phyloP scores from a whole-genome alignment of 352 stramenopile genomes.

The Saprolegnia parasitica region DNA sequence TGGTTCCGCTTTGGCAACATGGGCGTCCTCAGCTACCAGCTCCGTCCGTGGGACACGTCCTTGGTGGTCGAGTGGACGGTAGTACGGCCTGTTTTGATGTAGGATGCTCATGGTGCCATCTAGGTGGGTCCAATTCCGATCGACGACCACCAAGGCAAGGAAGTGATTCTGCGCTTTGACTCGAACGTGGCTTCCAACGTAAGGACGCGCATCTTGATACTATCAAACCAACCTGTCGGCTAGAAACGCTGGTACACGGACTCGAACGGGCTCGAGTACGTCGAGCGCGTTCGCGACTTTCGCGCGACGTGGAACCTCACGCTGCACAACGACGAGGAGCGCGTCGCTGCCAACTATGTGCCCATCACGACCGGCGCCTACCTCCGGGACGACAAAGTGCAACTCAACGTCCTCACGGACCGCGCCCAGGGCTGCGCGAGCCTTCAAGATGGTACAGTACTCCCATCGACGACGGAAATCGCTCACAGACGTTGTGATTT shows the following conservation, averaged over 20 bases:
- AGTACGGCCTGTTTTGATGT: constrained; percentile 23
- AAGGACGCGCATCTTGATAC: neutral
- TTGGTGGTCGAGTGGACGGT: constrained; percentile 95
- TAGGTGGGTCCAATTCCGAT: constrained; percentile 60
- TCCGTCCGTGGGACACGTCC: constrained; percentile 80
- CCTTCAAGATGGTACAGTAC: constrained; percentile 63
- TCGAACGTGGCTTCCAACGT: constrained; percentile 43
- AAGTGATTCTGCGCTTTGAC: constrained; percentile 92
- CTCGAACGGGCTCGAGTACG: constrained; percentile 94
- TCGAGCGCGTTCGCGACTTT: constrained; percentile 84
- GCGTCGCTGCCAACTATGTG: constrained; percentile 96
- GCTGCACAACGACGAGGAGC: constrained; percentile 86
- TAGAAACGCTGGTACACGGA: constrained; percentile 85
- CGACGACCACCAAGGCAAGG: constrained; percentile 87
- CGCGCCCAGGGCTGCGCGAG: constrained; percentile 90
- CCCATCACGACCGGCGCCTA: constrained; percentile 94
- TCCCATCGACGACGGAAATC: no score
- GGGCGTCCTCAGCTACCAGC: constrained; percentile 88
- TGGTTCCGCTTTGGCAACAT: constrained; percentile 79
- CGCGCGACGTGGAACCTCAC: constrained; percentile 86
- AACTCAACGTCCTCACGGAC: constrained; percentile 90
- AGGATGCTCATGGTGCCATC: neutral
- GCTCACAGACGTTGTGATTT: neutral
- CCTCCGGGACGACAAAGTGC: constrained; percentile 81
- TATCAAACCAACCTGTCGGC: neutral